These are phyloP conservation scores for Boletus smithii DNA, from an alignment of 1,284 basidiomycete genomes.

Conservation along the genomic window DNA sequence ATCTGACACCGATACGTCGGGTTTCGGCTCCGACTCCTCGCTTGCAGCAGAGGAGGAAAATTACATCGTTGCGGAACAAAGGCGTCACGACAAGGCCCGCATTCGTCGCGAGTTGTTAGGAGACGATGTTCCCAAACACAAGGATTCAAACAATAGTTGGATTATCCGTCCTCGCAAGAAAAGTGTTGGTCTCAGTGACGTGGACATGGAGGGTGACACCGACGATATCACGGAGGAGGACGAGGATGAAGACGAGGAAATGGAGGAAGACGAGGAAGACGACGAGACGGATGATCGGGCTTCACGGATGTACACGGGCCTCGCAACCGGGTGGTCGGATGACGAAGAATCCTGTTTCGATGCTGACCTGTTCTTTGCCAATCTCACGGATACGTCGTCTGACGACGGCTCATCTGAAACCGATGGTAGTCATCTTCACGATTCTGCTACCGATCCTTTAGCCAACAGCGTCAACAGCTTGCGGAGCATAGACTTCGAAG, in stretches of 20 bases:
- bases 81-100: conserved; percentile 44
- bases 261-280: conserved; percentile 39
- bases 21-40: conserved; percentile 53
- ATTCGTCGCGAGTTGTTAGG: conserved; percentile 54
- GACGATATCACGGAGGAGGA: conserved; percentile 46
- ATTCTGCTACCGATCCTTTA: conserved; percentile 39
- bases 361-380: conserved; percentile 75
- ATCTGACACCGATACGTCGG: conserved; percentile 36
- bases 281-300: conserved; percentile 44
- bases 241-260: conserved; percentile 51
- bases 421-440: conserved; percentile 30
- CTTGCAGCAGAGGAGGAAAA: conserved; percentile 61
- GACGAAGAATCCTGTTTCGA: conserved; percentile 74
- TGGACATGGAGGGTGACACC: conserved; percentile 51
- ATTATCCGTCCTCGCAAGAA: conserved; percentile 64
- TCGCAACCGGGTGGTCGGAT: conserved; percentile 66
- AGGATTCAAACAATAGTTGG: conserved; percentile 55
- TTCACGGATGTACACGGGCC: conserved; percentile 50
- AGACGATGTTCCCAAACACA: conserved; percentile 46
- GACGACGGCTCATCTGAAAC: conserved; percentile 39
- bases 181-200: conserved; percentile 61
- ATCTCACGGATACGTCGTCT: conserved; percentile 53
- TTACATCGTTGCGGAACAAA: conserved; percentile 52
- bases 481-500: conserved; percentile 50
- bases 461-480: conserved; percentile 36